phyloP scores from a whole-genome alignment of 2,329 filamentous ascomycete genomes.

The Xylogone sp. region DNA sequence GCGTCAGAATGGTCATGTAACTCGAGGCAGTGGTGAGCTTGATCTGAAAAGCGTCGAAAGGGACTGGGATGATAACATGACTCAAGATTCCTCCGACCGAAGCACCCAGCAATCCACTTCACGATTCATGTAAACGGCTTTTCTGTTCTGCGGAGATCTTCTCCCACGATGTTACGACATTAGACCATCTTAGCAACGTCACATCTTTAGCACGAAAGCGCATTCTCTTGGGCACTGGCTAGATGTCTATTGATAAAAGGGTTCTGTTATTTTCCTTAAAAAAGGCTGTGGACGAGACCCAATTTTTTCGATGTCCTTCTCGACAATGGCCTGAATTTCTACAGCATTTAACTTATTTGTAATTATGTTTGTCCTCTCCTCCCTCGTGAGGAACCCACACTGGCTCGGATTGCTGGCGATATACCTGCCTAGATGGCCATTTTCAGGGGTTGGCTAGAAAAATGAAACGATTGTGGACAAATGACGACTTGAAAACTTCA shows the following conservation, averaged over 20 bases:
- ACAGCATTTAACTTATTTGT: background rate
- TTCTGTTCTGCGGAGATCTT: conserved; percentile 12
- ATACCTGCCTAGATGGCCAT: background rate
- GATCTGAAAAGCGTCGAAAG: conserved; percentile 17
- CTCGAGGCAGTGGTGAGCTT: conserved; percentile 55
- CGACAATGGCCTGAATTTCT: background rate
- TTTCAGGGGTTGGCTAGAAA: background rate
- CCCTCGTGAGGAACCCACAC: background rate
- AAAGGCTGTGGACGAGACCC: background rate
- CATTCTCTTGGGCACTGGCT: background rate
- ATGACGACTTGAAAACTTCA: background rate
- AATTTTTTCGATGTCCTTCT: background rate
- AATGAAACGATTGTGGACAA: background rate
- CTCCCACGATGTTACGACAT: conserved; percentile 25
- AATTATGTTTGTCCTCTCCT: background rate
- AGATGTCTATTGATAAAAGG: background rate
- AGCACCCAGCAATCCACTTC: conserved; percentile 14
- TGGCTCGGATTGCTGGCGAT: background rate
- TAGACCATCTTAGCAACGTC: conserved; percentile 6
- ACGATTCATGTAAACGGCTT: conserved; percentile 21
- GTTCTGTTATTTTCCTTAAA: background rate
- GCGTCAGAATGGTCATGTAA: conserved; percentile 57
- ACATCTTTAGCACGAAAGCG: background rate
- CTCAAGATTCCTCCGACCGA: conserved; percentile 28
- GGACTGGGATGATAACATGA: conserved; percentile 24